Evolutionary conservation across 1,284 basidiomycete species (phyloP).

Genomic region (Cryptococcus sp.): DNA sequence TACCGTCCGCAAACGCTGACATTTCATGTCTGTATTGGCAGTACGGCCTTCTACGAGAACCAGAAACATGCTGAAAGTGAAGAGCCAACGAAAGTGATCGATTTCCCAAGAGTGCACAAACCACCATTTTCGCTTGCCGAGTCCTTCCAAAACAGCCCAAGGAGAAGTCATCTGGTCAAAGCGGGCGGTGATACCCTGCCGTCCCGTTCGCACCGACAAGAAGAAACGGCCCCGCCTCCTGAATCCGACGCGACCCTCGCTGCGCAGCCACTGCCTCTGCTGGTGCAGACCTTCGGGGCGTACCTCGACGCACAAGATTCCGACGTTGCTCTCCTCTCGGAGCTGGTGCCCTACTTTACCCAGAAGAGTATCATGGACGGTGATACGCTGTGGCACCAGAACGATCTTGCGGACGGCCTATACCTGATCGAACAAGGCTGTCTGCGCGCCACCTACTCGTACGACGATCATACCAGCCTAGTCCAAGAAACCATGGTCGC

Average conservation of each 20-base stretch:
- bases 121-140: slow-evolving; percentile 57
- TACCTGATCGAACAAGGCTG: slow-evolving; percentile 85
- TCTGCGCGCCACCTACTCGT: slow-evolving; percentile 75
- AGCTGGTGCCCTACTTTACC: slow-evolving; percentile 70
- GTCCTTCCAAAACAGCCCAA: slow-evolving; percentile 70
- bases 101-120: slow-evolving; percentile 44
- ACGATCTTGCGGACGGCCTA: slow-evolving; percentile 73
- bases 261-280: slow-evolving; percentile 55
- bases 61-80: slow-evolving; percentile 29
- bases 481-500: slow-evolving; percentile 90
- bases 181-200: slow-evolving; percentile 64
- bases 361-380: slow-evolving; percentile 64
- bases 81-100: slow-evolving; percentile 27
- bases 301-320: slow-evolving; percentile 53
- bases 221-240: slow-evolving; percentile 4
- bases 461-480: slow-evolving; percentile 65
- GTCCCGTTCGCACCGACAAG: slow-evolving; percentile 13
- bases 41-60: slow-evolving; percentile 53
- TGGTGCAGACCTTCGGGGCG: slow-evolving; percentile 74
- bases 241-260: slow-evolving; percentile 17
- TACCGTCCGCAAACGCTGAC: no score
- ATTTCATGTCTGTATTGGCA: slow-evolving; percentile 10
- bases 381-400: slow-evolving; percentile 72
- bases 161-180: slow-evolving; percentile 71
- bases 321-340: slow-evolving; percentile 46